A percentile compares a stretch with the other conserved stretches of the same genome.
These are phyloP conservation scores for Citeromyces hawaiiensis DNA, from an alignment of 1,139 yeast species.

Conservation along the genomic window DNA sequence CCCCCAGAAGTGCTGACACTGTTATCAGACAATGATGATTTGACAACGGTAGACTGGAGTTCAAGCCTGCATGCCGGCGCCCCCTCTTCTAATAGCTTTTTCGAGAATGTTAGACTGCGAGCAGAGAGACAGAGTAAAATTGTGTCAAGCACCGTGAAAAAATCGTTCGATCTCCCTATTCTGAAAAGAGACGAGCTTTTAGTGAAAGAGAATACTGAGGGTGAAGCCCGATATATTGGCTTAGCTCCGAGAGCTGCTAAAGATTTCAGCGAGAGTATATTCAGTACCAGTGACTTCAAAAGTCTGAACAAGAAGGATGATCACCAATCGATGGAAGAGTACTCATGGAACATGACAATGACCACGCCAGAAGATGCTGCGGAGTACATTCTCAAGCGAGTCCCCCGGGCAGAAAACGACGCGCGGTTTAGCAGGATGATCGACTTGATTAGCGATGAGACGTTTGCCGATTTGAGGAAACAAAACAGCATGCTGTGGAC, in stretches of 20 bases:
- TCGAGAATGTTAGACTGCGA: background rate
- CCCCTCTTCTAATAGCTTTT: background rate
- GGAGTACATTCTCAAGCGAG: background rate
- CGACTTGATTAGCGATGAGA: background rate
- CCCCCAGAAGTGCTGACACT: background rate
- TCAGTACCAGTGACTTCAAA: background rate
- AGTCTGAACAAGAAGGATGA: background rate
- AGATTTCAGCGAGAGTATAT: background rate
- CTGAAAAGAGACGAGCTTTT: constrained; percentile 7
- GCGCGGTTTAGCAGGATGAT: constrained; percentile 1
- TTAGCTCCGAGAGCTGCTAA: background rate
- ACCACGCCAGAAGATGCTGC: background rate
- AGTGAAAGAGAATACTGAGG: constrained; percentile 7
- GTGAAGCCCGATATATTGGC: background rate
- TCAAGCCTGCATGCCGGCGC: background rate
- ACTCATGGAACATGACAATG: background rate
- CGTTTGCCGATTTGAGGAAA: background rate
- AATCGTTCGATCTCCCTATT: constrained; percentile 5
- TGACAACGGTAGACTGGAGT: background rate
- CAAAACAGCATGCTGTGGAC: constrained; percentile 14
- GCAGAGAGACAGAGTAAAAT: background rate
- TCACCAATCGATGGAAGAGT: background rate
- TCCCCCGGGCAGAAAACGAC: background rate
- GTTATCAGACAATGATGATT: background rate
- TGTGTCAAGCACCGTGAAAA: background rate